A percentile compares a stretch with the other conserved stretches of the same genome.
Evolutionary conservation across 305 asterid genomes (phyloP).

Genomic region (Monarda citriodora): DNA sequence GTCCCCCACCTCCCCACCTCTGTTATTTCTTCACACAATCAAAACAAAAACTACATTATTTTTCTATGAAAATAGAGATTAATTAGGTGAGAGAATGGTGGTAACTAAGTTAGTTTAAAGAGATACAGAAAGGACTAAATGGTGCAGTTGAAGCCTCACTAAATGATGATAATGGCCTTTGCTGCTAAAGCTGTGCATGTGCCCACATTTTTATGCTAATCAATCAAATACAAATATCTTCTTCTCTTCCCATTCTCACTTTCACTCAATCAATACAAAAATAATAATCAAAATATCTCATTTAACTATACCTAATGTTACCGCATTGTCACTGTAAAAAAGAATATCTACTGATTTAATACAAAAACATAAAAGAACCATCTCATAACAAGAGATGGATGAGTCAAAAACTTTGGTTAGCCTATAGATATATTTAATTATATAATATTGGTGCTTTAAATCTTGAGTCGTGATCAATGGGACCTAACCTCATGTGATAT

Average conservation of each 20-base stretch:
- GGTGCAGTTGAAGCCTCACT: constrained; percentile 66
- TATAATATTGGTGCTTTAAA: not conserved
- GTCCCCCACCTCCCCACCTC: constrained; percentile 12
- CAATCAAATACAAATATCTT: not conserved
- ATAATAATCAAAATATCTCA: too few relatives aligned
- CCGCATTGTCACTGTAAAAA: not conserved
- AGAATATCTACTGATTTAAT: too few relatives aligned
- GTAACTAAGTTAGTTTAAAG: constrained; percentile 18
- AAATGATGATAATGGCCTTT: constrained; percentile 58
- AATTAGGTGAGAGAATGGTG: constrained; percentile 10
- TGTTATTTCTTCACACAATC: not conserved
- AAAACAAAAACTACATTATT: not conserved
- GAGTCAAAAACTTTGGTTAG: not conserved
- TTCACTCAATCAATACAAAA: not conserved
- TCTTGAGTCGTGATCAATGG: constrained; percentile 39
- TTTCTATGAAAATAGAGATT: not conserved
- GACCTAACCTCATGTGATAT: constrained; percentile 80
- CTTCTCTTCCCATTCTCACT: not conserved
- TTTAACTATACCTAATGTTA: too few relatives aligned
- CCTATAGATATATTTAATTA: not conserved
- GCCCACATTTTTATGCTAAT: constrained; percentile 35
- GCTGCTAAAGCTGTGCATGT: constrained; percentile 34
- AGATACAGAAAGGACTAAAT: constrained; percentile 5
- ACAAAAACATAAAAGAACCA: not conserved
- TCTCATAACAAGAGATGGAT: not conserved